A percentile compares a stretch with the other conserved stretches of the same genome.
Evolutionary conservation across 1,284 basidiomycete species (phyloP).

Genomic region (Moniliophthora roreri): DNA sequence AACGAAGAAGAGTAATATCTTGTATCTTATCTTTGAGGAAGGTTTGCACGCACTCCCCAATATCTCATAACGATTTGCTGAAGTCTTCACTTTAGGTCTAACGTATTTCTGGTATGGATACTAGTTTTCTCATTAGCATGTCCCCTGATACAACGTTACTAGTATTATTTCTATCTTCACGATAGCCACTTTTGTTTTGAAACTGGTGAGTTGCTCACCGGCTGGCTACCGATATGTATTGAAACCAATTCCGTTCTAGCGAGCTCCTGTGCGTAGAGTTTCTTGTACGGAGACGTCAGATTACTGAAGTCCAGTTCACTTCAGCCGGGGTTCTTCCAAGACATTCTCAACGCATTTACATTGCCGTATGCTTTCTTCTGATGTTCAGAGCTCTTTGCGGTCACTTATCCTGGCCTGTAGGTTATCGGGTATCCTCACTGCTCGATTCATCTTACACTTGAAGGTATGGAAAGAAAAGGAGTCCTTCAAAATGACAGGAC

Average conservation of each 20-base stretch:
- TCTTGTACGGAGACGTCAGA: not conserved
- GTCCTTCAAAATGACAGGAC: not conserved
- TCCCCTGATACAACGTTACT: not conserved
- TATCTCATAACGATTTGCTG: not conserved
- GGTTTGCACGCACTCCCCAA: not conserved
- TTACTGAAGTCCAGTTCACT: not conserved
- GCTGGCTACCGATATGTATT: no score
- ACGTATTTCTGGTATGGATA: constrained; percentile 11
- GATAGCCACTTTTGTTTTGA: constrained; percentile 9
- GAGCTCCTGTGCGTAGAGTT: constrained; percentile 7
- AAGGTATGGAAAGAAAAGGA: constrained; percentile 7
- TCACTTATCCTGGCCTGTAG: not conserved
- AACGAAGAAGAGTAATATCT: constrained; percentile 4
- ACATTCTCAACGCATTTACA: constrained; percentile 13
- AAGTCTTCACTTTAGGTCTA: constrained; percentile 4
- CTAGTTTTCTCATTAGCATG: not conserved
- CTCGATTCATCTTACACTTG: constrained; percentile 13
- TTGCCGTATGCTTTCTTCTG: constrained; percentile 6
- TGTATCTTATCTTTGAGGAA: constrained; percentile 13
- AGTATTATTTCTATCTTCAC: constrained; percentile 11
- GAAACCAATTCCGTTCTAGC: constrained; percentile 3
- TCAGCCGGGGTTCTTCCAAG: constrained; percentile 9
- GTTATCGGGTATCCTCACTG: constrained; percentile 13
- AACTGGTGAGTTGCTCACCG: constrained; percentile 6
- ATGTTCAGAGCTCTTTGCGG: not conserved